phyloP scores from a whole-genome alignment of 176 grass and related monocot genomes.

The Zea mays region DNA sequence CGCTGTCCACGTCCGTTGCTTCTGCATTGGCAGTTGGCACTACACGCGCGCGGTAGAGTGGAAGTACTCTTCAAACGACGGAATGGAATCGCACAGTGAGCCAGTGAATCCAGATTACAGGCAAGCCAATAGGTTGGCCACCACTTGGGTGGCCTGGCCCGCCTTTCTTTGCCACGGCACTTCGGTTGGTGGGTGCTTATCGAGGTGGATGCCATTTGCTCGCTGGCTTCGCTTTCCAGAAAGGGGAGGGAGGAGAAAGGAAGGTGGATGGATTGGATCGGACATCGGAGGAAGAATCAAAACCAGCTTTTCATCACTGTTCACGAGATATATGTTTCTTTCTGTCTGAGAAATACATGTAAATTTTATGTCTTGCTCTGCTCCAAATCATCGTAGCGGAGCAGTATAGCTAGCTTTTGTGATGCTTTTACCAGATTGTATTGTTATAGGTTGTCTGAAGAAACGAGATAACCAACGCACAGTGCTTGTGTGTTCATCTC shows the following conservation, averaged over 20 bases:
- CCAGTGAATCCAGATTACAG: background rate
- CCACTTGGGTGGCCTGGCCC: constrained; percentile 26
- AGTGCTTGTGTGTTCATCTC: too few relatives aligned
- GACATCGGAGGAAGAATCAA: constrained; percentile 12
- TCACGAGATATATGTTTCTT: background rate
- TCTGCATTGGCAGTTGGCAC: constrained; percentile 1
- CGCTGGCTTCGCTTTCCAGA: constrained; percentile 40
- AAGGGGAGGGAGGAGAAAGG: background rate
- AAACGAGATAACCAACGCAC: background rate
- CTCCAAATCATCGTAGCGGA: constrained; percentile 17
- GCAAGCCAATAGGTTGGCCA: background rate
- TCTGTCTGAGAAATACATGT: constrained; percentile 39
- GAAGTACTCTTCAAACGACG: background rate
- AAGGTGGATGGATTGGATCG: background rate
- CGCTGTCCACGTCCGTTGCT: background rate
- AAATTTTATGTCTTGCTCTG: constrained; percentile 43
- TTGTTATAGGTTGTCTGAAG: background rate
- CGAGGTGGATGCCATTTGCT: constrained; percentile 64
- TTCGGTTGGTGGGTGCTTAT: constrained; percentile 43
- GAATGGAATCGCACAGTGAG: constrained; percentile 6
- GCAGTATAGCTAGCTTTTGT: constrained; percentile 29
- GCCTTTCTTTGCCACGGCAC: constrained; percentile 31
- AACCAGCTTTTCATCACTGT: constrained; percentile 24
- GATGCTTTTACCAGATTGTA: background rate
- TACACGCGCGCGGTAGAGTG: background rate